phyloP scores from a whole-genome alignment of 2,329 filamentous ascomycete species.

The Xylariaceae sp. region DNA sequence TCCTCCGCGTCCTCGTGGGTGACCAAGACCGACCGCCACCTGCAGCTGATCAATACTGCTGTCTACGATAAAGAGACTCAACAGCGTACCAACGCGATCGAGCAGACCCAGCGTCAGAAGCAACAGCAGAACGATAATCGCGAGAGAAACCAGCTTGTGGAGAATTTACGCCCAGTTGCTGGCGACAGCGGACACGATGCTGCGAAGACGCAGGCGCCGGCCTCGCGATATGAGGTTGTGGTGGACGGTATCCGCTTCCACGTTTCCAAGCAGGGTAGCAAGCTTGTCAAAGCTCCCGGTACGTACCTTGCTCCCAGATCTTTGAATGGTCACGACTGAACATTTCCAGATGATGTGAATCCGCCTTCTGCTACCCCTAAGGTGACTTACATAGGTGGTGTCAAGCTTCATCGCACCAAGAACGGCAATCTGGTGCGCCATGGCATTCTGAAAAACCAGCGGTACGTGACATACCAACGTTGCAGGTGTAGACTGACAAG shows the following conservation, averaged over 20 bases:
- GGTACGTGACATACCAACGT: constrained; percentile 45
- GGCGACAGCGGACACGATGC: constrained; percentile 13
- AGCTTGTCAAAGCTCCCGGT: constrained; percentile 70
- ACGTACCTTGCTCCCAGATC: constrained; percentile 26
- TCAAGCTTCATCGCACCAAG: constrained; percentile 79
- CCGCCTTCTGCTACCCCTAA: constrained; percentile 65
- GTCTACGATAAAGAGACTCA: constrained; percentile 70
- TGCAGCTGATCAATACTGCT: constrained; percentile 74
- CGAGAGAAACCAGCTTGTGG: constrained; percentile 51
- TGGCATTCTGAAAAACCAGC: constrained; percentile 66
- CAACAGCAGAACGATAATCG: constrained; percentile 43
- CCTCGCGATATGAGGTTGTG: constrained; percentile 51
- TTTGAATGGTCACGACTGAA: constrained; percentile 10
- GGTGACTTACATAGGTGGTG: constrained; percentile 62
- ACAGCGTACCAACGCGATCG: constrained; percentile 61
- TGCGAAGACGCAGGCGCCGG: constrained; percentile 23
- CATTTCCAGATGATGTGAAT: constrained; percentile 46
- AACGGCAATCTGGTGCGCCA: constrained; percentile 78
- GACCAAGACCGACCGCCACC: constrained; percentile 65
- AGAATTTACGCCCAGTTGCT: constrained; percentile 33
- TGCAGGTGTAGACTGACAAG: constrained; percentile 30
- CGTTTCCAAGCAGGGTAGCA: constrained; percentile 71
- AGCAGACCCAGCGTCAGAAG: constrained; percentile 56
- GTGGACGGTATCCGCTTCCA: constrained; percentile 68
- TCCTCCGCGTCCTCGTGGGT: constrained; percentile 51